Evolutionary conservation across 441 rosid species (phyloP), one percentile per base, ranked within the genome.

Genomic region (Erodium moschatum): DNA sequence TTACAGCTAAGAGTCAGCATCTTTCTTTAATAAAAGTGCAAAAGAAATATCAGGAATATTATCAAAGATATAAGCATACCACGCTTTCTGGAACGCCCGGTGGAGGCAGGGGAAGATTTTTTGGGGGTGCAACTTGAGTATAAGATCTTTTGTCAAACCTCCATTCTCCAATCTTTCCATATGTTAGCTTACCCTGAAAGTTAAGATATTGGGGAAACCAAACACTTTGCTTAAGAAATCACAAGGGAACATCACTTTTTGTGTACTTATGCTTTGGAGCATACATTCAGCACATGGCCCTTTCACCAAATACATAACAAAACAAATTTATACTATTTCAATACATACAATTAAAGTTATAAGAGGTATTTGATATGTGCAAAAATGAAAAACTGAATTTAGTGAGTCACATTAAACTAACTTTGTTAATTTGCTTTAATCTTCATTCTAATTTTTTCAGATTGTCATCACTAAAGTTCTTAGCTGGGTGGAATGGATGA

Each of bases 101-200:
- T 50, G 98, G 98, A 68, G 98, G 98, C 80, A 94, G 66, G 52
- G 97, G 79, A 67, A 94, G 97, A 79, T 91, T 94, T 80, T 76
- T 85, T 0, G 94, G 94, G 5, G 98, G 98, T 48, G 89, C 77
- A 40, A 58, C 79, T 9, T 6, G 68, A 66, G 73, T 87, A 33
- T 78, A 91, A 2, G 98, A 91, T 82, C 98, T 85, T 83, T 94
- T 94, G 76, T 91, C 96, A 8, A 94, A 94, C 80, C 96, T 84
- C 98, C 97, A 91, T 80, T 89, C 92, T 66, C 98, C 98, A 18
- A 86, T 81, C 81, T 82, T 94, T 65, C 98, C 98, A 79, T 94
- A 89, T 24, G 93, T 94, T 74, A 84, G 73, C 65, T 82, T 78
- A 72, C 97, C 97, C 98, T 94, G 85, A 24, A 24, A 24, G 27